These are phyloP conservation scores for Thinopyrum elongatum DNA, from an alignment of 176 grass and related monocot species.

Conservation along the genomic window DNA sequence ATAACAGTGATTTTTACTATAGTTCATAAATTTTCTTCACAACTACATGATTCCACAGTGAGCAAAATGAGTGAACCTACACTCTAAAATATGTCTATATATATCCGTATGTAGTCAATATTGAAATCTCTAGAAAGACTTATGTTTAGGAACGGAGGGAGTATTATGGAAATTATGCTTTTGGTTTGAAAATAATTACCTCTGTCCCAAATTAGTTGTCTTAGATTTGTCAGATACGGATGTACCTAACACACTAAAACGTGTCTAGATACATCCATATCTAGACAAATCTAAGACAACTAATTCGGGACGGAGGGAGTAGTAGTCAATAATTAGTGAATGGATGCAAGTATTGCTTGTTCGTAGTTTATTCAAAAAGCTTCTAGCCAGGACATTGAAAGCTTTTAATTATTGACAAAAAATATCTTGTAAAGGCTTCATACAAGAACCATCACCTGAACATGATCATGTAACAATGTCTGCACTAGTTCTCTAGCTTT, in stretches of 20 bases:
- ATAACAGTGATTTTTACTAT: neutral
- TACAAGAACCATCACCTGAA: neutral
- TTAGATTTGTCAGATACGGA: too few relatives aligned
- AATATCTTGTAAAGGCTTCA: constrained; percentile 13
- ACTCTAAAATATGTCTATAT: too few relatives aligned
- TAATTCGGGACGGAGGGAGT: too few relatives aligned
- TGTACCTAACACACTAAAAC: too few relatives aligned
- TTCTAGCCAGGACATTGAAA: neutral
- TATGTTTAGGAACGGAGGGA: too few relatives aligned
- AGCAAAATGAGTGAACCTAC: too few relatives aligned
- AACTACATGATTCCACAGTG: neutral
- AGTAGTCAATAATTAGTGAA: neutral
- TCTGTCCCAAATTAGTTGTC: too few relatives aligned
- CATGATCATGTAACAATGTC: neutral
- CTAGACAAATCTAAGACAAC: too few relatives aligned
- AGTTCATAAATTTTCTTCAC: neutral
- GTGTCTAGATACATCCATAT: too few relatives aligned
- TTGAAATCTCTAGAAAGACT: too few relatives aligned
- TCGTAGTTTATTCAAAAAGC: neutral
- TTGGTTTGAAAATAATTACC: neutral
- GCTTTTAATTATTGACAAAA: neutral
- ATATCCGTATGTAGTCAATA: too few relatives aligned
- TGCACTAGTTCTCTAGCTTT: neutral
- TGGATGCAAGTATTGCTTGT: neutral
- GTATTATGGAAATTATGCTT: neutral